A percentile compares a stretch with the other conserved stretches of the same genome.
phyloP scores from a whole-genome alignment of 164 flowering plant genomes.

The Piper betle region DNA sequence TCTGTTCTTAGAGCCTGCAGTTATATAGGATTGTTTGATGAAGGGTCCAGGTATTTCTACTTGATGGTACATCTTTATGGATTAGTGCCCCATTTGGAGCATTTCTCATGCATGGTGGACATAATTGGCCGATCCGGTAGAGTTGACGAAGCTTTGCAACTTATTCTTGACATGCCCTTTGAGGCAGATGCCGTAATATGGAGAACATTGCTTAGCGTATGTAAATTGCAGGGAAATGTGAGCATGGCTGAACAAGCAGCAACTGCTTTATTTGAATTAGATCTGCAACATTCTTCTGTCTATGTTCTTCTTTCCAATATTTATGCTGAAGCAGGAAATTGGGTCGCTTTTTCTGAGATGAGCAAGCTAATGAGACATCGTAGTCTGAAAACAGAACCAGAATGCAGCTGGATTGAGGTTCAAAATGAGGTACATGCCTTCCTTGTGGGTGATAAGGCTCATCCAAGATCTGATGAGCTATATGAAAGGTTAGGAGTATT shows the following conservation, averaged over 20 bases:
- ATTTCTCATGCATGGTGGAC: conserved; percentile 75
- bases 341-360: conserved; percentile 45
- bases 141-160: conserved; percentile 38
- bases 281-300: conserved; percentile 59
- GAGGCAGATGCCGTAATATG: conserved; percentile 67
- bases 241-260: conserved; percentile 74
- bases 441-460: conserved; percentile 61
- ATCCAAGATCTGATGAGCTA: conserved; percentile 46
- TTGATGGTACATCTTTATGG: conserved; percentile 34
- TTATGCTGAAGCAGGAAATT: conserved; percentile 73
- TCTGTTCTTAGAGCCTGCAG: conserved; percentile 74
- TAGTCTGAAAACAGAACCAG: conserved; percentile 67
- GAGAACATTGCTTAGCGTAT: conserved; percentile 61
- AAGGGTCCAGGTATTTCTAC: conserved; percentile 40
- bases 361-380: conserved; percentile 47
- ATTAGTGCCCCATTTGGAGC: conserved; percentile 61
- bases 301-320: conserved; percentile 57
- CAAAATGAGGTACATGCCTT: conserved; percentile 53
- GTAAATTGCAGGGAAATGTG: conserved; percentile 55
- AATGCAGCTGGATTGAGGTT: conserved; percentile 83
- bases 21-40: conserved; percentile 45
- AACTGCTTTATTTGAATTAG: conserved; percentile 31
- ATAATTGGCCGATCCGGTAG: conserved; percentile 59
- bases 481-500: conserved; percentile 34
- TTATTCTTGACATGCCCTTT: conserved; percentile 58